Percentiles rank a stretch among this genome's conserved stretches.
Evolutionary conservation across 78 protist genomes (phyloP).

Genomic region (Dictyostelium discoideum): DNA sequence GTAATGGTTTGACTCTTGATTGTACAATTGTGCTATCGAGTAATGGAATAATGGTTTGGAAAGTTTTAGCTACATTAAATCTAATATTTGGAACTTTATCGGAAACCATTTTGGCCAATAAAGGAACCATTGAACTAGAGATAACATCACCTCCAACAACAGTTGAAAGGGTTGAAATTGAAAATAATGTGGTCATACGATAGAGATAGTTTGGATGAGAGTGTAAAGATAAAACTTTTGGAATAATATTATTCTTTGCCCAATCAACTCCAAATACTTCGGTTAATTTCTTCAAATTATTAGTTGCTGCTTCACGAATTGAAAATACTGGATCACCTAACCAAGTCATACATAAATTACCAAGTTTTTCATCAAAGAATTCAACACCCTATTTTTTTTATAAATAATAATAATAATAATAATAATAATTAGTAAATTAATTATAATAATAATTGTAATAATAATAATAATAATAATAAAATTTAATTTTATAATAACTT

Average conservation of each 20-base stretch:
- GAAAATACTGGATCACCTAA: slow-evolving; percentile 93
- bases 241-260: slow-evolving; percentile 90
- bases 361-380: slow-evolving; percentile 92
- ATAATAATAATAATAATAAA: no score
- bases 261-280: slow-evolving; percentile 94
- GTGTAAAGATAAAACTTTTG: slow-evolving; percentile 80
- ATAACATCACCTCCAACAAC: slow-evolving; percentile 86
- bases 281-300: slow-evolving; percentile 72
- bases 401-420: background rate
- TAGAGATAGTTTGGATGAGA: slow-evolving; percentile 90
- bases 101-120: slow-evolving; percentile 62
- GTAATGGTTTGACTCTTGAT: slow-evolving; percentile 77
- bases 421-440: background rate
- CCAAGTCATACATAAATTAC: slow-evolving; percentile 90
- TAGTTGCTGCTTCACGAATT: slow-evolving; percentile 94
- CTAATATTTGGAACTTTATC: slow-evolving; percentile 96
- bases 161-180: slow-evolving; percentile 84
- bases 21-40: slow-evolving; percentile 71
- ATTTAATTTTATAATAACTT: background rate
- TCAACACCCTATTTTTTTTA: slow-evolving; percentile 83
- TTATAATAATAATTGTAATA: background rate
- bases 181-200: slow-evolving; percentile 95
- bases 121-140: slow-evolving; percentile 78
- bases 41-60: slow-evolving; percentile 69
- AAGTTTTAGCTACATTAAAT: slow-evolving; percentile 95